These are phyloP conservation scores for Clavispora fructus DNA, from an alignment of 805 yeast species.

Conservation along the genomic window DNA sequence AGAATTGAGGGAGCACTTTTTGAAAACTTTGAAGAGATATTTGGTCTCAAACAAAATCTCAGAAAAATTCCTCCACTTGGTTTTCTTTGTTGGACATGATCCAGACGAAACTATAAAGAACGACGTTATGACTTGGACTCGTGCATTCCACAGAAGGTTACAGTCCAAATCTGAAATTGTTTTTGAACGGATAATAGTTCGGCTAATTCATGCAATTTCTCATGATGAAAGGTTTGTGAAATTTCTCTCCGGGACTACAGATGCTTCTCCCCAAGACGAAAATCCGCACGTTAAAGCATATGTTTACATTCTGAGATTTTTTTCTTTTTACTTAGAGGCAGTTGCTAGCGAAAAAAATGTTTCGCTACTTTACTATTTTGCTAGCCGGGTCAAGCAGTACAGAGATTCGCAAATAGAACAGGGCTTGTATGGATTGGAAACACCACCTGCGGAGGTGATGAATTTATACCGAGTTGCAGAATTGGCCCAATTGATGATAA, in stretches of 20 bases:
- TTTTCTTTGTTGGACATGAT: slow-evolving; percentile 75
- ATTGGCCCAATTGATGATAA: slow-evolving; percentile 60
- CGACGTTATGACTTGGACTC: slow-evolving; percentile 65
- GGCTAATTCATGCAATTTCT: slow-evolving; percentile 65
- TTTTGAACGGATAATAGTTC: slow-evolving; percentile 62
- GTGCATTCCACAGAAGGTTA: slow-evolving; percentile 46
- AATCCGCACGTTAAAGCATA: slow-evolving; percentile 29
- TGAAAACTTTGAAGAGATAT: slow-evolving; percentile 45
- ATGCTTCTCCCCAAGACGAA: slow-evolving; percentile 5
- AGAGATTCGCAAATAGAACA: slow-evolving; percentile 48
- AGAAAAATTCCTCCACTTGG: slow-evolving; percentile 58
- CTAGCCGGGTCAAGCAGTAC: slow-evolving; percentile 75
- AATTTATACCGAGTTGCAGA: slow-evolving; percentile 68
- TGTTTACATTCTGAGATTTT: slow-evolving; percentile 52
- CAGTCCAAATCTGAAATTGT: slow-evolving; percentile 34
- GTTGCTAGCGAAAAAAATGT: slow-evolving; percentile 64
- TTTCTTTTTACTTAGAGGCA: slow-evolving; percentile 53
- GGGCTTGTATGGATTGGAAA: slow-evolving; percentile 18
- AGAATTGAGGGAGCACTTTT: slow-evolving; percentile 50
- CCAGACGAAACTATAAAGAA: slow-evolving; percentile 49
- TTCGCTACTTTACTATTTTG: slow-evolving; percentile 67
- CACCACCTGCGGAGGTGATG: slow-evolving; percentile 19
- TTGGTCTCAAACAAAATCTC: slow-evolving; percentile 52
- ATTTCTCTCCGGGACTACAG: slow-evolving; percentile 22
- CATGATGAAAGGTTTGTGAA: slow-evolving; percentile 66